Conservation (phyloP, 768 basidiomycete species). For the Candolleomyces aberdarensis region DNA sequence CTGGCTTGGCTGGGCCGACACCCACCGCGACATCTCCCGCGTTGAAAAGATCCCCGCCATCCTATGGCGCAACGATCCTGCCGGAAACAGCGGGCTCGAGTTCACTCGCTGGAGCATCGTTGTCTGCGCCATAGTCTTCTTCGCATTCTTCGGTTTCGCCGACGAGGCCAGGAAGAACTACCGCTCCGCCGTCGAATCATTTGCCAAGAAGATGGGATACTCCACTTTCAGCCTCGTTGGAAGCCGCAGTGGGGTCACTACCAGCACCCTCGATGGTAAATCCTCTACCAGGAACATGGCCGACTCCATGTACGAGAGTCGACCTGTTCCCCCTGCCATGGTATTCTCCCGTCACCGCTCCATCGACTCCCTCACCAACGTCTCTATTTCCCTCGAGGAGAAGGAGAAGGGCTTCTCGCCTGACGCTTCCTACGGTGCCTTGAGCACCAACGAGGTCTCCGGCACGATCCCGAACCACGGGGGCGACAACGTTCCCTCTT, state of each 20-base stretch:
- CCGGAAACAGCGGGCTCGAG: conserved; percentile 29
- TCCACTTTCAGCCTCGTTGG: conserved; percentile 5
- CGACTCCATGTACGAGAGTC: conserved; percentile 21
- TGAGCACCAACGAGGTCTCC: conserved; percentile 35
- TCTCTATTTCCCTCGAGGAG: conserved; percentile 34
- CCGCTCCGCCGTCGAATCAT: conserved; percentile 31
- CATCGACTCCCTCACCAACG: conserved; percentile 42
- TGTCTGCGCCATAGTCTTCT: conserved; percentile 54
- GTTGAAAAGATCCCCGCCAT: conserved; percentile 40
- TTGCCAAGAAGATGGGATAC: conserved; percentile 36
- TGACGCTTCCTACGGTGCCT: conserved; percentile 32
- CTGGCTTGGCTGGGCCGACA: conserved; percentile 49
- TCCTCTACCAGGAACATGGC: conserved; percentile 17
- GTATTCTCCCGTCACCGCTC: conserved; percentile 47
- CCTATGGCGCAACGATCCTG: conserved; percentile 35
- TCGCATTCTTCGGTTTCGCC: conserved; percentile 64
- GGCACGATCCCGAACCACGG: conserved; percentile 37
- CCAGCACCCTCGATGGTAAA: background rate
- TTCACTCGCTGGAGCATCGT: conserved; percentile 46
- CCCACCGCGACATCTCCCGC: conserved; percentile 46
- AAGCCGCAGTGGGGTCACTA: background rate
- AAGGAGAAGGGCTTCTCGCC: conserved; percentile 32
- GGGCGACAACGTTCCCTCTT: conserved; percentile 26
- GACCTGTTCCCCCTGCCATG: conserved; percentile 38
- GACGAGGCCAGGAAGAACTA: conserved; percentile 59